phyloP scores from a whole-genome alignment of 2,329 filamentous ascomycete species.

The Macrophomina phaseolina region DNA sequence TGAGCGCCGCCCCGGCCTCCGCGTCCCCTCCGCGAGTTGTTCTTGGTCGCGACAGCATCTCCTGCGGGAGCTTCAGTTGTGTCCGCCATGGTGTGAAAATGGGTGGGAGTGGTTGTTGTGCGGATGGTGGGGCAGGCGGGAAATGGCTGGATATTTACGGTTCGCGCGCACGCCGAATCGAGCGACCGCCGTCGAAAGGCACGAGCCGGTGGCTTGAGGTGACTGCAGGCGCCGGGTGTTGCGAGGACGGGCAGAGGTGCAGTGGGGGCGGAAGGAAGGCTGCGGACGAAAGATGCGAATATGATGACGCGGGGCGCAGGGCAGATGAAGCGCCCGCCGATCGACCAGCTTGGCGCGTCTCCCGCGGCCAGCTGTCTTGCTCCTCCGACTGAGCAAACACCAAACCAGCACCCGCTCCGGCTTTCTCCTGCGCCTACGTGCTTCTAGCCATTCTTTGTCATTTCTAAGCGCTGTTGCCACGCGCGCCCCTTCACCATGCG shows the following conservation, averaged over 20 bases:
- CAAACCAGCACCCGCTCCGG: neutral
- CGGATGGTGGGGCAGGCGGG: conserved; percentile 10
- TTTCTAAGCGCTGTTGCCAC: conserved; percentile 15
- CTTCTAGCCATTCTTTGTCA: conserved; percentile 23
- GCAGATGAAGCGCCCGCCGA: conserved; percentile 21
- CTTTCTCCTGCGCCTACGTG: neutral
- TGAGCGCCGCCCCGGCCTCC: conserved; percentile 23
- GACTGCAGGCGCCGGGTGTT: neutral
- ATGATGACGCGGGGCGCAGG: conserved; percentile 23
- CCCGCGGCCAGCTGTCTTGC: conserved; percentile 5
- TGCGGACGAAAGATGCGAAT: conserved; percentile 18
- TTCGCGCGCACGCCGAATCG: neutral
- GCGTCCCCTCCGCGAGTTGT: conserved; percentile 16
- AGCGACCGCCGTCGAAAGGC: conserved; percentile 4
- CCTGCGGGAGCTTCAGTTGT: conserved; percentile 6
- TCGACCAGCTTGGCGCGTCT: conserved; percentile 19
- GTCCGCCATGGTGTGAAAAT: neutral
- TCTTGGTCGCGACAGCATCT: neutral
- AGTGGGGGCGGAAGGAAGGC: neutral
- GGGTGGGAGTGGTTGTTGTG: neutral
- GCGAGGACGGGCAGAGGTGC: neutral
- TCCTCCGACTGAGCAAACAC: conserved; percentile 1
- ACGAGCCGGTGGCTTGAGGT: conserved; percentile 4
- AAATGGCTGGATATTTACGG: conserved; percentile 20
- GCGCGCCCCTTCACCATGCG: conserved; percentile 22